Evolutionary conservation across 495 filamentous ascomycete species (phyloP).

Genomic region (Penicillium fimorum): DNA sequence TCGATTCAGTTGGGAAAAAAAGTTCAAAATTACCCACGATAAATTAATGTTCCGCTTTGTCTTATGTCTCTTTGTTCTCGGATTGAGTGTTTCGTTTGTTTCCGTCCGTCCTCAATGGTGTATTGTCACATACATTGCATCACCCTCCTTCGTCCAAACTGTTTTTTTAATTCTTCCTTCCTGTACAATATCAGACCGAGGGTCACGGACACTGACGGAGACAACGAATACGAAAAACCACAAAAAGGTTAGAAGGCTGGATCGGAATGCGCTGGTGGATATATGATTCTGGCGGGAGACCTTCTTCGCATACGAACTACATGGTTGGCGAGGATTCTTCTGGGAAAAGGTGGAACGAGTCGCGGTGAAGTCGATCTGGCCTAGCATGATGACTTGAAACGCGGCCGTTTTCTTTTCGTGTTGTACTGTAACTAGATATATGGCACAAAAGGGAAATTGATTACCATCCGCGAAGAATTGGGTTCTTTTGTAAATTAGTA

Average conservation of each 20-base stretch:
- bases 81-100: slow-evolving; percentile 19
- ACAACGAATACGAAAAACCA: slow-evolving; percentile 26
- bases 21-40: slow-evolving; percentile 27
- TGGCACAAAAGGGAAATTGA: slow-evolving; percentile 26
- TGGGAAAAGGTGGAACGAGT: slow-evolving; percentile 13
- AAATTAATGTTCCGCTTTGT: slow-evolving; percentile 27
- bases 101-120: slow-evolving; percentile 19
- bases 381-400: slow-evolving; percentile 6
- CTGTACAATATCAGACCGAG: slow-evolving; percentile 30
- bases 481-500: neutral
- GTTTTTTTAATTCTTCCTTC: slow-evolving; percentile 18
- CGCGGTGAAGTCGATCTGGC: neutral
- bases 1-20: slow-evolving; percentile 34
- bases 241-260: slow-evolving; percentile 35
- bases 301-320: slow-evolving; percentile 24
- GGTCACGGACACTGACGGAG: slow-evolving; percentile 16
- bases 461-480: slow-evolving; percentile 22
- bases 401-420: slow-evolving; percentile 25
- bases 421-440: slow-evolving; percentile 28
- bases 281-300: slow-evolving; percentile 6
- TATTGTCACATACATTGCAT: slow-evolving; percentile 6
- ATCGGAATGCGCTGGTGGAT: slow-evolving; percentile 15
- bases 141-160: slow-evolving; percentile 17
- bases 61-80: slow-evolving; percentile 19
- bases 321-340: slow-evolving; percentile 8